Percentiles rank a stretch among this genome's conserved stretches.
phyloP scores from a whole-genome alignment of 306 rosid species.

The Purshia tridentata region DNA sequence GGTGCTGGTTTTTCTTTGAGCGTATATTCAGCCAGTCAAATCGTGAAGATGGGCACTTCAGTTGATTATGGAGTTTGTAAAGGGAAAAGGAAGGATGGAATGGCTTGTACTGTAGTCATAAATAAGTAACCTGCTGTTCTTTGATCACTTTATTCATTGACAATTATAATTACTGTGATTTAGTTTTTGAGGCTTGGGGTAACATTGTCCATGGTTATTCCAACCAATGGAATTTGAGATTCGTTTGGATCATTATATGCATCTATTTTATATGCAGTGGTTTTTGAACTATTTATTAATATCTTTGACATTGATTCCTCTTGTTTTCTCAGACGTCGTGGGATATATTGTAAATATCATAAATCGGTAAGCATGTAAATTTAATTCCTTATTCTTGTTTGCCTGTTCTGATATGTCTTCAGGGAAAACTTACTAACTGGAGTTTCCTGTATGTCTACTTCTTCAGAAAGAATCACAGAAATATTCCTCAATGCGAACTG shows the following conservation, averaged over 20 bases:
- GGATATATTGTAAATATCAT: slow-evolving; percentile 79
- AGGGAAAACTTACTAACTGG: not conserved
- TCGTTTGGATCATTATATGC: not conserved
- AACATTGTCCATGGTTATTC: not conserved
- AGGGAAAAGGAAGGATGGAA: slow-evolving; percentile 75
- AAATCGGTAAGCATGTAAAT: slow-evolving; percentile 56
- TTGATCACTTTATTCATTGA: not conserved
- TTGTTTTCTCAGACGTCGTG: slow-evolving; percentile 62
- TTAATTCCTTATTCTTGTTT: slow-evolving; percentile 21
- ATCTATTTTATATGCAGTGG: not conserved
- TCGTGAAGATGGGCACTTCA: slow-evolving; percentile 81
- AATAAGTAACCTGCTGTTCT: slow-evolving; percentile 41
- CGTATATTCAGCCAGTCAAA: slow-evolving; percentile 55
- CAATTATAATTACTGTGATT: not conserved
- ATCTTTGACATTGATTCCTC: slow-evolving; percentile 24
- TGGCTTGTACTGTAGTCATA: slow-evolving; percentile 66
- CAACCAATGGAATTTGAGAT: not conserved
- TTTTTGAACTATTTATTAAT: slow-evolving; percentile 20
- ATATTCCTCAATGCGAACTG: slow-evolving; percentile 68
- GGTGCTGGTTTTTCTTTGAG: slow-evolving; percentile 86
- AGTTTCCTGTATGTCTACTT: slow-evolving; percentile 18
- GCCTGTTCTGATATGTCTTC: slow-evolving; percentile 7
- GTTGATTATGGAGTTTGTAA: slow-evolving; percentile 87
- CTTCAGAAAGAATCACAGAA: slow-evolving; percentile 71
- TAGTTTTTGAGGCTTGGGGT: no score